Base-by-base conservation (phyloP, 495 filamentous ascomycete species). In the Diplogelasinospora grovesii region DNA sequence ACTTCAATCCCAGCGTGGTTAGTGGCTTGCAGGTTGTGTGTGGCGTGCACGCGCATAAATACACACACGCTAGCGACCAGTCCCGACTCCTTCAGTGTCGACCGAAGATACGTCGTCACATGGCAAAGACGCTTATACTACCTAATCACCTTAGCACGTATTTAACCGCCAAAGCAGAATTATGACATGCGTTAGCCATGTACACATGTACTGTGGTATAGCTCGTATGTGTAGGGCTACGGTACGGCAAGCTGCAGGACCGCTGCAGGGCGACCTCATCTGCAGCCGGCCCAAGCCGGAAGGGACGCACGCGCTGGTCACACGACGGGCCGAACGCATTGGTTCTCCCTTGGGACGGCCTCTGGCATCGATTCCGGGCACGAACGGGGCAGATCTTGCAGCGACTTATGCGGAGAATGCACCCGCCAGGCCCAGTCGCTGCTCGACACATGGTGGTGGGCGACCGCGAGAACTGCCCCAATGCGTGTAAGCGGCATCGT, bases 301-400 rank as follows among this genome's bases (percentile, higher is more conserved):
- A 56, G 38, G 28, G 45, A 36, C 23, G 24, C 23, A 15, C 28
- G 28, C 22, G 26, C 22, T 43, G 39, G 53, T 53, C 46, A 58
- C 52, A 56, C 43, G 49, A 41, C 52, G 52, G 55, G 16, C 49
- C 49, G 46, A 43, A n/a, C n/a, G n/a, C 34, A 38, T 23, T n/a
- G 18, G 18, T 30, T 10, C 22, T 29, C 44, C 20, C 34, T 16
- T n/a, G n/a, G n/a, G n/a, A n/a, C 49, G 41, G 41, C 21, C 41
- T 52, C 38, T 45, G 45, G 43, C 40, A 44, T 21, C 29, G 10
- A 24, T 45, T 49, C 48, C 48, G 39, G 44, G 10, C 45, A 5
- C 35, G 33, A 45, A 40, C 40, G 43, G 41, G 48, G 45, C 43
- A 43, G 41, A 53, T 48, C 50, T 48, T 25, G 46, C 50, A 47